These are phyloP conservation scores for Dunaliella primolecta DNA, from an alignment of 139 green algal genomes.

Conservation along the genomic window DNA sequence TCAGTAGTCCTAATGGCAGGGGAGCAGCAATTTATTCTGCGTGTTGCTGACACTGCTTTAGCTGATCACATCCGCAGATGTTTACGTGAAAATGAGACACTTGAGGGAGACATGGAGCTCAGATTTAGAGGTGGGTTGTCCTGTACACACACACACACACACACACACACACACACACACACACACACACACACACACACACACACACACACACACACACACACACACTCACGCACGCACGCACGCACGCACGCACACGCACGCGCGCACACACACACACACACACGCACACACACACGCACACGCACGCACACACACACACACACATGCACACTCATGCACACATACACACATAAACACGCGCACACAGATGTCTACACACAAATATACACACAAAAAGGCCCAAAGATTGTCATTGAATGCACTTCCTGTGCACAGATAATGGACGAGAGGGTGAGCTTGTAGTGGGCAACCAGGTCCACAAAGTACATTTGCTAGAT, in stretches of 20 bases:
- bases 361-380: background rate
- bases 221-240: background rate
- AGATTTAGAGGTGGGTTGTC: background rate
- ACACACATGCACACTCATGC: background rate
- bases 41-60: background rate
- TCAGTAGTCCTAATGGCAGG: no score
- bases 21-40: no score
- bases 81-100: no score
- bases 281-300: background rate
- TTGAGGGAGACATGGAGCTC: no score
- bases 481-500: constrained; percentile 64
- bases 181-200: background rate
- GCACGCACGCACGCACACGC: background rate
- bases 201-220: background rate
- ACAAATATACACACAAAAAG: background rate
- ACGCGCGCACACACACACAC: background rate
- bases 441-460: constrained; percentile 43
- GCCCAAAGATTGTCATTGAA: background rate
- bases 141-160: background rate
- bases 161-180: background rate
- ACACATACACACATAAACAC: background rate
- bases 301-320: background rate
- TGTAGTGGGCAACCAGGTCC: constrained; percentile 43
- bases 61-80: no score
- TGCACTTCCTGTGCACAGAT: constrained; percentile 9